Evolutionary conservation across 495 filamentous ascomycete genomes (phyloP), one percentile per base, ranked within the genome.

Genomic region (Acidiella bohemica): DNA sequence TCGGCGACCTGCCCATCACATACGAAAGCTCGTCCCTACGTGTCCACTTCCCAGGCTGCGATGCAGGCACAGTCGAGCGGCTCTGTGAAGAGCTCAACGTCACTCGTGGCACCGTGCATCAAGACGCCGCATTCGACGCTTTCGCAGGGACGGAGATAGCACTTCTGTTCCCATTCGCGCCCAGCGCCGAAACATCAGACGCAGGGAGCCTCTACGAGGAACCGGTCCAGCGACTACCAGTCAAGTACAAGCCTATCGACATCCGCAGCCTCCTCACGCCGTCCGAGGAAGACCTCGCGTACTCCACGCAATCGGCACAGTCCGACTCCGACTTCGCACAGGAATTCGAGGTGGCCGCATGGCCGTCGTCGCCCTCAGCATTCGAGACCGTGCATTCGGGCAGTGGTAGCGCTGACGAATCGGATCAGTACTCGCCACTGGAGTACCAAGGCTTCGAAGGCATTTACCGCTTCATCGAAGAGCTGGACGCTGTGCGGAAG

Each of bases 11-110:
- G 7, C 84, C 90, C 0, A 75, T 95, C 13, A 63, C 67, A 0
- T 67, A 94, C 27, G 77, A 78, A 37, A 60, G 63, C 14, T 72
- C 71, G 0, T 72, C 72, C 5, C 63, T 97, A 6, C 72, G 81
- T 9, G 80, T 96, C 2, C 77, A 84, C 25, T 96, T 97, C 55
- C 81, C 84, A 1, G 90, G 90, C 17, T 93, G 88, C 46, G 87
- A 95, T 53, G 75, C 73, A 0, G 75, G 78, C 4, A 82, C 81
- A 2, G 85, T 96, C 0, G 84, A 92, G 55, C 63, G 68, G 12
- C 67, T 95, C 0, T 95, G 87, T 55, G 69, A 82, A 32, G 90
- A 97, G 59, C 68, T 88, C n/a, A 82, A 81, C 13, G 64, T 95
- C 7, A 68, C 70, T 29, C 64, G 84, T 24, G 90, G 90, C 3